These are phyloP conservation scores for Jimgerdemannia lactiflua DNA, from an alignment of 192 early-diverging fungal species.

Conservation along the genomic window DNA sequence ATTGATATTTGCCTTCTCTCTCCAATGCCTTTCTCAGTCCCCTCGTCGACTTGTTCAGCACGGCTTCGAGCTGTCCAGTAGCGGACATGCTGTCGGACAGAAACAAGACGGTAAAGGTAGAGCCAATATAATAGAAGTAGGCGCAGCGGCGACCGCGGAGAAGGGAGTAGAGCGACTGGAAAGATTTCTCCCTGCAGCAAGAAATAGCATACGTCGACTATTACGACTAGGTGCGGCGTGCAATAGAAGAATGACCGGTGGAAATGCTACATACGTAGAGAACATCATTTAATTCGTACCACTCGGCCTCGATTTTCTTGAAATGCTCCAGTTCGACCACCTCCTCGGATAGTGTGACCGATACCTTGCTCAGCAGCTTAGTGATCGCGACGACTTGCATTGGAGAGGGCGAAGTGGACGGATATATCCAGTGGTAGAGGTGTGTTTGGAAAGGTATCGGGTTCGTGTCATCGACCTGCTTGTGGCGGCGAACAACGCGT, in stretches of 20 bases:
- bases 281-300: not conserved
- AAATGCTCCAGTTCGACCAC: not conserved
- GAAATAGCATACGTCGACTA: not conserved
- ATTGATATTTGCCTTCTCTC: constrained; percentile 15
- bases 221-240: no score
- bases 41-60: constrained; percentile 29
- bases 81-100: constrained; percentile 20
- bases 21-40: constrained; percentile 24
- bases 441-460: not conserved
- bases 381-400: not conserved
- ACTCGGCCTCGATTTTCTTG: not conserved
- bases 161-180: constrained; percentile 20
- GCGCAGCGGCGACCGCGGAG: constrained; percentile 26
- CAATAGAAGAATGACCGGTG: no score
- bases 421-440: not conserved
- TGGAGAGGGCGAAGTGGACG: not conserved
- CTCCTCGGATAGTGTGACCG: not conserved
- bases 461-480: not conserved
- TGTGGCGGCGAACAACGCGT: not conserved
- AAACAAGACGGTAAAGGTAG: constrained; percentile 26
- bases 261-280: no score
- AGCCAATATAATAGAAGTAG: constrained; percentile 32
- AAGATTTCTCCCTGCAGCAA: constrained; percentile 28
- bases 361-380: not conserved
- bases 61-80: constrained; percentile 25